Evolutionary conservation across 2,329 filamentous ascomycete species (phyloP).

Genomic region (Lizonia empirigonia): DNA sequence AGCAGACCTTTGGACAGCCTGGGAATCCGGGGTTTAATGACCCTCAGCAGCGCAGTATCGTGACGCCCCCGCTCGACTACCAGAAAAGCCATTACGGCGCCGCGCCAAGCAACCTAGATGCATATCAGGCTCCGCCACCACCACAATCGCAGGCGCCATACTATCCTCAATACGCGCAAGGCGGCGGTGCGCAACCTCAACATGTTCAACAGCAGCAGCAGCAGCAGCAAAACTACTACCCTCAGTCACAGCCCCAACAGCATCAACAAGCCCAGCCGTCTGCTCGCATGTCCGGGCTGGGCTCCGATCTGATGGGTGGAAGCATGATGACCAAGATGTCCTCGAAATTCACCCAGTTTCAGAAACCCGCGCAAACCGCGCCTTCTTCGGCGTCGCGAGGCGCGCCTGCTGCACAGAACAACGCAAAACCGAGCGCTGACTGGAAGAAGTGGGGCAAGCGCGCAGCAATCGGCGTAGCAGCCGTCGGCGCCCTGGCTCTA

Average conservation of each 20-base stretch:
- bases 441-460: constrained; percentile 20
- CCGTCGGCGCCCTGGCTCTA: constrained; percentile 12
- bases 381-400: not conserved
- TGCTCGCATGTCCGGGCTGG: not conserved
- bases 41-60: not conserved
- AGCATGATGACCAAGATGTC: constrained; percentile 14
- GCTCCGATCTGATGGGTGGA: not conserved
- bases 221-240: not conserved
- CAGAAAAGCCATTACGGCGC: not conserved
- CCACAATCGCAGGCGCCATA: not conserved
- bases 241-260: not conserved
- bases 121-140: not conserved
- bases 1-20: not conserved
- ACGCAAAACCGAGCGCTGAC: not conserved
- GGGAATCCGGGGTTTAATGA: not conserved
- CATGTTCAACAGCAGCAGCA: not conserved
- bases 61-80: not conserved
- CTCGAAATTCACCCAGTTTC: constrained; percentile 2
- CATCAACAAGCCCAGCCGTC: not conserved
- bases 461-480: constrained; percentile 15
- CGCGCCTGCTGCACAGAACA: not conserved
- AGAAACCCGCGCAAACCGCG: not conserved
- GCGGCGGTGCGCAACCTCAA: not conserved
- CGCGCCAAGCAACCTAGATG: not conserved
- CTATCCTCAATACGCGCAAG: not conserved